These are phyloP conservation scores for Naganishia randhawae DNA, from an alignment of 768 basidiomycete species.

Conservation along the genomic window DNA sequence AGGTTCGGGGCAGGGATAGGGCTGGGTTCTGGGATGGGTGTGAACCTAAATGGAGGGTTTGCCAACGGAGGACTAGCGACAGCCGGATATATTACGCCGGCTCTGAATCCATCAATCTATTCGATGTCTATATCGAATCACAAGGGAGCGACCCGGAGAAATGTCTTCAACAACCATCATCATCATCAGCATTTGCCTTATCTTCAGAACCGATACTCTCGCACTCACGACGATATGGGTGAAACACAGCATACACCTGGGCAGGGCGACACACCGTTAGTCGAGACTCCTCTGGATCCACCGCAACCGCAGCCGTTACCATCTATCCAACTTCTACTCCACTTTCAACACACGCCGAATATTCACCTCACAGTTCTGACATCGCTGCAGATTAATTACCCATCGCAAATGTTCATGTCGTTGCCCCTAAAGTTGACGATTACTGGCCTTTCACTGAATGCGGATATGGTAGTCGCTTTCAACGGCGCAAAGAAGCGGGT, in stretches of 20 bases:
- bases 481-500: conserved; percentile 75
- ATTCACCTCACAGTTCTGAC: conserved; percentile 84
- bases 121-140: conserved; percentile 16
- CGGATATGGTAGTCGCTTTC: conserved; percentile 86
- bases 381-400: conserved; percentile 92
- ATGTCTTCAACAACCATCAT: conserved; percentile 1
- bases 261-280: conserved; percentile 26
- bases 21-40: conserved; percentile 26
- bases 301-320: conserved; percentile 53
- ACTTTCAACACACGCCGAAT: conserved; percentile 80
- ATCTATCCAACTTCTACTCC: conserved; percentile 80
- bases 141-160: not conserved
- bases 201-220: conserved; percentile 5
- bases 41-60: conserved; percentile 22
- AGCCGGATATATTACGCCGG: conserved; percentile 14
- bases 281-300: conserved; percentile 37
- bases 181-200: conserved; percentile 18
- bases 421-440: conserved; percentile 91
- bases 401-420: conserved; percentile 92
- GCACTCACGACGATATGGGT: conserved; percentile 21
- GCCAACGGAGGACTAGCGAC: not conserved
- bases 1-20: conserved; percentile 27
- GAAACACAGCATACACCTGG: conserved; percentile 31
- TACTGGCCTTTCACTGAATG: conserved; percentile 78
- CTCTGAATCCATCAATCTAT: conserved; percentile 22